Base-by-base conservation (phyloP, 2,329 filamentous ascomycete genomes). In the Fusarium dlaminii region DNA sequence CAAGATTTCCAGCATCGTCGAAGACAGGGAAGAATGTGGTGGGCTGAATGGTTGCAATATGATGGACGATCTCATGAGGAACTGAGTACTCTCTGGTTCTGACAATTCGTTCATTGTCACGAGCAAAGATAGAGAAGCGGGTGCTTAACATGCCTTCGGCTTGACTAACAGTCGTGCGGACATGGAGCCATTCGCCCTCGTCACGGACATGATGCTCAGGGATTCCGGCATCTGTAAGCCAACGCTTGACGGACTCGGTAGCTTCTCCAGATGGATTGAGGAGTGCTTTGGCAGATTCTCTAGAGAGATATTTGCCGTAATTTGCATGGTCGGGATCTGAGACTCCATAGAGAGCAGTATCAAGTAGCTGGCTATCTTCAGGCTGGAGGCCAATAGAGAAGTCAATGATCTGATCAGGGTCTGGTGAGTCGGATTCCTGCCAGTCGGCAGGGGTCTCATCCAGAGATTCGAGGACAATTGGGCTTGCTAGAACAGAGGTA, bases 221-320 rank as follows among this genome's bases (percentile, higher is more conserved):
- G 34, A 86, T 74, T 32, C 84, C 84, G 29, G 80, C 82, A 7
- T 80, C 77, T 10, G 78, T 73, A 10, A 90, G 82, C 88, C 88
- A 90, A 51, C 77, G 66, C 14, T 83, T 80, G 20, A 89, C 83
- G 0, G 83, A 78, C 11, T 82, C 76, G 4, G 83, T 78, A 0
- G 86, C 82, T 7, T 81, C 77, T 14, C 78, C 74, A 20, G 78
- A 82, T 1, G 88, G 88, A 10, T 81, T 81, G 30, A 89, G 82
- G 70, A 89, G 83, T 15, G 82, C 81, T 61, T 86, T 84, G 62
- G 89, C 85, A 69, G 88, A 84, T 15, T 86, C 81, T 13, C 85
- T 83, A 22, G 82, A 80, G 72, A 88, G 83, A 71, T 89, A 84
- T 48, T 84, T 81, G 24, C 88, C 87, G 66, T 89, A 89, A 24